Evolutionary conservation across 140 eudicot genomes (phyloP), one percentile per base, ranked within the genome.

Genomic region (Oenanthe javanica): DNA sequence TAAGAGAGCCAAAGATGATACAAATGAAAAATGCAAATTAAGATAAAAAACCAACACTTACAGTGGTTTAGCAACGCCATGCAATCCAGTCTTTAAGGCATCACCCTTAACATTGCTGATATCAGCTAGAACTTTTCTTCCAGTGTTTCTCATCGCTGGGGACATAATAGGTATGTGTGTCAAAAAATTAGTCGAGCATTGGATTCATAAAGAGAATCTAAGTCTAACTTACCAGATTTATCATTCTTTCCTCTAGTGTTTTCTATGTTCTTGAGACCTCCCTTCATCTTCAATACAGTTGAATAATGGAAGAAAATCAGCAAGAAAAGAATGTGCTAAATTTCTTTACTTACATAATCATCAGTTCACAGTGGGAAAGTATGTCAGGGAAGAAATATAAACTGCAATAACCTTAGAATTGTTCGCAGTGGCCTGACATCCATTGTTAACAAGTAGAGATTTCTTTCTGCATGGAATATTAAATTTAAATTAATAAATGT

Each of bases 91-190:
- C 57, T 78, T 81, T 49, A 79, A 74, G 63, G 81, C 80, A 63
- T 47, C 81, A 77, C 85, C 84, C 63, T 69, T 79, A 40, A 85
- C 84, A 88, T 93, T 93, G 84, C 96, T 87, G 61, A 93, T 89
- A 88, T 91, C 96, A 45, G 83, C 88, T 84, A 93, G 81, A 72
- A 84, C 98, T 88, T 88, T 91, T 79, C 98, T 88, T 86, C 89
- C 84, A 57, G 75, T 85, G 51, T 72, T 86, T 49, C 36, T 16
- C 81, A 75, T 80, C 74, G 46, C 90, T 86, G 87, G 64, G 82
- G 76, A 61, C 19, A 71, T 4, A 25, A 43, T 11, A 75, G 46
- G 79, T 63, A 12, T 43, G 31, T 59, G 36, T 36, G 72, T 12
- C 52, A 43, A 80, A 81, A 36, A 40, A 75, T 18, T 13, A 27